Evolutionary conservation across 257 asterid genomes (phyloP).

Genomic region (Handroanthus guayacan): DNA sequence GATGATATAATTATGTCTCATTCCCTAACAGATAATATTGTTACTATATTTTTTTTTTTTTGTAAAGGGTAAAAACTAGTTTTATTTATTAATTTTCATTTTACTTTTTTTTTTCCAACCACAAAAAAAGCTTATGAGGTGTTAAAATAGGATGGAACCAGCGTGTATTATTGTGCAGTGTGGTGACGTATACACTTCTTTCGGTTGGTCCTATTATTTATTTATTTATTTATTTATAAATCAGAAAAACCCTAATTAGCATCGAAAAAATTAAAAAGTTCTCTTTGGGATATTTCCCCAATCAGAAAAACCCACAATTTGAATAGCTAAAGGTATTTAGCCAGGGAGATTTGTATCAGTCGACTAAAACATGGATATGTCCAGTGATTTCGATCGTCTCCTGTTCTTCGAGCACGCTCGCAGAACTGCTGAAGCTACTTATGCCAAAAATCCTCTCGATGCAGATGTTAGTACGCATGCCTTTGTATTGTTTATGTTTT

Average conservation of each 20-base stretch:
- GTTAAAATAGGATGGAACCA: not conserved
- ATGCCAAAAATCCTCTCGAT: conserved; percentile 65
- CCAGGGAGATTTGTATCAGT: not conserved
- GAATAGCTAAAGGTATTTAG: not conserved
- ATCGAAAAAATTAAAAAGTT: not conserved
- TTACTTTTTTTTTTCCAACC: not conserved
- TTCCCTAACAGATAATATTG: no score
- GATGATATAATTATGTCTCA: no score
- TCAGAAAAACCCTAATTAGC: not conserved
- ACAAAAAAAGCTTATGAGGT: not conserved
- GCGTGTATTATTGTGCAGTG: not conserved
- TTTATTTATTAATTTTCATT: no score
- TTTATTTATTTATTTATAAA: no score
- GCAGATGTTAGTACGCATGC: conserved; percentile 49
- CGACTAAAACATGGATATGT: conserved; percentile 51
- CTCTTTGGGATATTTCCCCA: not conserved
- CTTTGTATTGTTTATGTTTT: not conserved
- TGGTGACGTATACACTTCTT: no score
- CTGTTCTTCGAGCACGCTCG: conserved; percentile 79
- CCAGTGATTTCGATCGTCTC: conserved; percentile 69
- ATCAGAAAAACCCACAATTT: not conserved
- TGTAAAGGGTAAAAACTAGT: no score
- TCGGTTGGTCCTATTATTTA: no score
- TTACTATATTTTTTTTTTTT: no score
- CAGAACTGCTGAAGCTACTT: conserved; percentile 62